Base-by-base conservation (phyloP, 169 alveolate species). In the Babesia microti region DNA sequence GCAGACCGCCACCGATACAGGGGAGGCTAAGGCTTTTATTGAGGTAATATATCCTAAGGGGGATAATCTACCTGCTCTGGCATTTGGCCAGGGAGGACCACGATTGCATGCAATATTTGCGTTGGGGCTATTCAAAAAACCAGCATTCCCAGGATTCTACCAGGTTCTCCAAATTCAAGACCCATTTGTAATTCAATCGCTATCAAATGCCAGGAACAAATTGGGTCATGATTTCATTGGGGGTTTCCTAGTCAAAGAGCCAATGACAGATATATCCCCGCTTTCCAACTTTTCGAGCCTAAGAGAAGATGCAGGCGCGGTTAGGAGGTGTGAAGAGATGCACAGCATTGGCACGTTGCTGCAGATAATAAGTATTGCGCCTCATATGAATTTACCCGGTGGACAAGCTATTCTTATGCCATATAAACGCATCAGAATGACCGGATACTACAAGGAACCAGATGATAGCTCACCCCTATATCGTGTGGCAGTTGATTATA, bases 391-490 rank as follows among this genome's bases (percentile, higher is more conserved):
- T 15, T 34, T 48, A 18, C 68, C 41, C 42, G 86, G 86, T 0
- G 86, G 86, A 18, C 86, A 76, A 53, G 84, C 58, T 23, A 63
- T 76, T n/a, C 78, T 76, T 9, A 69, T 76, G 83, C 86, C 86
- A 24, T 56, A 75, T 49, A 44, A 60, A 19, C 63, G 85, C 49
- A 66, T 70, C 21, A 51, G 53, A 24, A 68, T 66, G 71, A 60
- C 68, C n/a, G 69, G 65, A 6, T 45, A 53, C 4, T 60, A 63
- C 34, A 49, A 67, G 29, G 75, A 63, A 24, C 75, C 75, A 1
- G 36, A 50, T 14, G 75, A 63, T 3, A 1, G 23, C 6, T 36
- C 51, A 35, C 75, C 75, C 5, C 55, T 63, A 0, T 63, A 4
- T 26, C 29, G 75, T 35, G 75, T 63, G 2, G 44, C 75, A 12